Base-by-base conservation (phyloP, 2,329 filamentous ascomycete genomes). In the Nemania serpens region DNA sequence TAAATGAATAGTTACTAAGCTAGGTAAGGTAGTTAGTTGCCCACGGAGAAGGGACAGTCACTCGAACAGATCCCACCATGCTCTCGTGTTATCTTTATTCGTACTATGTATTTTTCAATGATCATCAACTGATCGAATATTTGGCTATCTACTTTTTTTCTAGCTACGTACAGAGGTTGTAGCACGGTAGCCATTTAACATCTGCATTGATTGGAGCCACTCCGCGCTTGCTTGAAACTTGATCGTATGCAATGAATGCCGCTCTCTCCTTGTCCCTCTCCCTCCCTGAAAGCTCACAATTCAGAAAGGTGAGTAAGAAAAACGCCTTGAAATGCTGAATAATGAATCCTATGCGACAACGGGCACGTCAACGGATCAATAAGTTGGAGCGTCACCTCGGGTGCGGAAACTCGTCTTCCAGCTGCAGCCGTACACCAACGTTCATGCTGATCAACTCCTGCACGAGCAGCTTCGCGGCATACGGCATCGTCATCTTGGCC, bases 401-500 rank as follows among this genome's bases (percentile, higher is more conserved):
- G 69, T 87, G 84, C 15, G 93, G 93, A 75, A 99, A 99, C 78
- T 98, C 92, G 74, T 99, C 95, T 71, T 92, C 92, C 67, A 99
- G 78, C 80, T 94, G 91, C 77, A 99, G 81, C 59, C 91, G 84
- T 61, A 96, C 94, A 64, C 93, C 91, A n/a, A 99, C 92, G 75
- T 99, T 99, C 95, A 99, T 99, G 75, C 92, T 96, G 73, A 96
- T 89, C 71, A 99, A 78, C 79, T 99, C 95, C 80, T 99, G 95
- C 50, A 98, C 91, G 58, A 99, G 80, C 73, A 99, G 79, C 83
- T 99, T 98, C 0, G 95, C 95, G 17, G 95, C 95, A 76, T 99
- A 99, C 36, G 95, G 95, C 84, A 99, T 96, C 36, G 89, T 94
- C 90, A 99, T 97, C 76, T 90, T 89, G 15, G 92, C 89, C 25